Evolutionary conservation across 2,329 filamentous ascomycete species (phyloP).

Genomic region (Phaeosphaeriaceae sp.): DNA sequence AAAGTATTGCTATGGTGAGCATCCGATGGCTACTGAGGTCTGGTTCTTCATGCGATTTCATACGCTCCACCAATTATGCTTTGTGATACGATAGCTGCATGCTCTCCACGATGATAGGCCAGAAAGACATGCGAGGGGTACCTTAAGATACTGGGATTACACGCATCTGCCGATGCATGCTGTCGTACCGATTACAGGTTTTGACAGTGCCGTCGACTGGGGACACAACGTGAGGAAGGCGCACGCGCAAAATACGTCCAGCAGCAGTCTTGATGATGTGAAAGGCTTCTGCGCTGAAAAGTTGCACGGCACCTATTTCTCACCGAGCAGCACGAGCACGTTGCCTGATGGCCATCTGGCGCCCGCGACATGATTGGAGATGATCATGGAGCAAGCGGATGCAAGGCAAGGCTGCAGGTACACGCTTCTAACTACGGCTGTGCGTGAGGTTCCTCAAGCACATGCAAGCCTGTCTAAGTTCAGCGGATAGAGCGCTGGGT

Average conservation of each 20-base stretch:
- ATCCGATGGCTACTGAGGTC: neutral
- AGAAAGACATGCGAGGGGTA: neutral
- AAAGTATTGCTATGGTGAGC: neutral
- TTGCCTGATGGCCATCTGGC: neutral
- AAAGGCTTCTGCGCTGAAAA: neutral
- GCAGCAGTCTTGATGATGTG: neutral
- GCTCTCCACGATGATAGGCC: neutral
- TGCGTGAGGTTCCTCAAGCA: neutral
- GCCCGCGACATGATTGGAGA: neutral
- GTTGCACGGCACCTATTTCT: neutral
- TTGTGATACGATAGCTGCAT: neutral
- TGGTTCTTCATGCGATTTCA: neutral
- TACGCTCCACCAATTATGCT: neutral
- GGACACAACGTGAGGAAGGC: neutral
- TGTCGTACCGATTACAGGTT: slow-evolving; percentile 3
- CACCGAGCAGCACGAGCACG: neutral
- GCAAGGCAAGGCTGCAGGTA: slow-evolving; percentile 2
- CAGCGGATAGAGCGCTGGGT: neutral
- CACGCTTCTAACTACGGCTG: neutral
- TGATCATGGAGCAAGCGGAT: neutral
- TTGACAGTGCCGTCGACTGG: slow-evolving; percentile 1
- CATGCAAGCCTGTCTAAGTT: neutral
- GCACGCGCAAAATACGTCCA: neutral
- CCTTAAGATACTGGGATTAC: neutral
- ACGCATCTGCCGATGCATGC: slow-evolving; percentile 3